Conservation (phyloP, 2,329 filamentous ascomycete genomes). For the Phialocephala subalpina region DNA sequence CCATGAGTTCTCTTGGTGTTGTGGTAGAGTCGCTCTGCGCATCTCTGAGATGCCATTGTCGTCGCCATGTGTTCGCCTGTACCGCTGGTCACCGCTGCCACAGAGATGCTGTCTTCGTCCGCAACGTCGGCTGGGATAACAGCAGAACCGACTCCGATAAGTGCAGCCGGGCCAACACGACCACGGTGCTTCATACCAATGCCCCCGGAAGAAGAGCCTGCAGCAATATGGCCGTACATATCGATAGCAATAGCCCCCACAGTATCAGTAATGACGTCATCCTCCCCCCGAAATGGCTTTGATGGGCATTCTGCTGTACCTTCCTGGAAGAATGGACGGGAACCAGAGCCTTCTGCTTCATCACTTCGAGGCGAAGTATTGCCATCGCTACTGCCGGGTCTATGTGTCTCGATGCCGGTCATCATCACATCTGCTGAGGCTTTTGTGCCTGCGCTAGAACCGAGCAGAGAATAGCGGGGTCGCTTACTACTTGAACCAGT, state of each 20-base stretch:
- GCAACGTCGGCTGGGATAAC: constrained; percentile 80
- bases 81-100: constrained; percentile 89
- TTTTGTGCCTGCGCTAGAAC: constrained; percentile 34
- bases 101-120: constrained; percentile 73
- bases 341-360: constrained; percentile 12
- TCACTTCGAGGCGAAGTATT: constrained; percentile 34
- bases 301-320: constrained; percentile 32
- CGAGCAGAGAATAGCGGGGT: constrained; percentile 40
- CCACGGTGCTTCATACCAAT: constrained; percentile 99
- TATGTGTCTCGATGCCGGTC: constrained; percentile 19
- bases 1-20: constrained; percentile 65
- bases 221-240: constrained; percentile 84
- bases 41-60: constrained; percentile 87
- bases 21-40: constrained; percentile 84
- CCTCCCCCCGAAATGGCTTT: constrained; percentile 17
- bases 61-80: constrained; percentile 99
- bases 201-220: constrained; percentile 93
- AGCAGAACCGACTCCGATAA: constrained; percentile 90
- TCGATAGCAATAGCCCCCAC: constrained; percentile 97
- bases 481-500: constrained; percentile 31
- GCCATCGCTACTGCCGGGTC: constrained; percentile 38
- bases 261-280: constrained; percentile 83
- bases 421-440: constrained; percentile 33
- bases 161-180: constrained; percentile 87
- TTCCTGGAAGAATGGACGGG: constrained; percentile 33